phyloP scores from a whole-genome alignment of 2,329 filamentous ascomycete species.

The Claviceps monticola region DNA sequence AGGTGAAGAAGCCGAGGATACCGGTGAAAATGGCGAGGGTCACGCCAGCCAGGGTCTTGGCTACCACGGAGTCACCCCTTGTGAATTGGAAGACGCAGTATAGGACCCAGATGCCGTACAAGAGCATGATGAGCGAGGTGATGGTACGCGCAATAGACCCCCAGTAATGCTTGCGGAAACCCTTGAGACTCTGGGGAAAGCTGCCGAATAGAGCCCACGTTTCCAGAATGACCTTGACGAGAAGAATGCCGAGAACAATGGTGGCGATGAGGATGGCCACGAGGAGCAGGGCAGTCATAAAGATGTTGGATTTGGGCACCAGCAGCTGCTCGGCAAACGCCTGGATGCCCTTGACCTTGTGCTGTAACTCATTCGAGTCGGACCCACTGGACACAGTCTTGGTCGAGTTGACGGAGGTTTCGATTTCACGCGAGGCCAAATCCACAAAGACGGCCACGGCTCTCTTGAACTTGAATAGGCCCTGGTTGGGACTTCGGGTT shows the following conservation, averaged over 20 bases:
- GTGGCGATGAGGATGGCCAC: constrained; percentile 76
- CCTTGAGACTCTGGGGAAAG: constrained; percentile 65
- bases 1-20: constrained; percentile 70
- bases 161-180: constrained; percentile 96
- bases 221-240: constrained; percentile 86
- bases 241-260: constrained; percentile 73
- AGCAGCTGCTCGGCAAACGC: constrained; percentile 71
- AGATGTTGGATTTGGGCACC: constrained; percentile 80
- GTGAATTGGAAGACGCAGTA: constrained; percentile 97
- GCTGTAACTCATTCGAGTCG: constrained; percentile 22
- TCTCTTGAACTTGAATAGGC: constrained; percentile 39
- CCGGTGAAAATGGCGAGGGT: constrained; percentile 71
- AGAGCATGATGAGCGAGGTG: constrained; percentile 74
- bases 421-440: constrained; percentile 39
- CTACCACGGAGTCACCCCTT: constrained; percentile 85
- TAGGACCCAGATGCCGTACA: constrained; percentile 90
- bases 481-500: constrained; percentile 26
- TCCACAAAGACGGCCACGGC: constrained; percentile 30
- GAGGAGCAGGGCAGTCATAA: constrained; percentile 86
- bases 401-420: constrained; percentile 30
- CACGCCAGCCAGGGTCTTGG: constrained; percentile 67
- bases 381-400: constrained; percentile 5
- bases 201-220: constrained; percentile 79
- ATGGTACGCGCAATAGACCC: constrained; percentile 78
- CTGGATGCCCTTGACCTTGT: constrained; percentile 60